Percentiles rank a stretch among this genome's conserved stretches.
These are phyloP conservation scores for Candida parachauliodes DNA, from an alignment of 805 yeast species.

Conservation along the genomic window DNA sequence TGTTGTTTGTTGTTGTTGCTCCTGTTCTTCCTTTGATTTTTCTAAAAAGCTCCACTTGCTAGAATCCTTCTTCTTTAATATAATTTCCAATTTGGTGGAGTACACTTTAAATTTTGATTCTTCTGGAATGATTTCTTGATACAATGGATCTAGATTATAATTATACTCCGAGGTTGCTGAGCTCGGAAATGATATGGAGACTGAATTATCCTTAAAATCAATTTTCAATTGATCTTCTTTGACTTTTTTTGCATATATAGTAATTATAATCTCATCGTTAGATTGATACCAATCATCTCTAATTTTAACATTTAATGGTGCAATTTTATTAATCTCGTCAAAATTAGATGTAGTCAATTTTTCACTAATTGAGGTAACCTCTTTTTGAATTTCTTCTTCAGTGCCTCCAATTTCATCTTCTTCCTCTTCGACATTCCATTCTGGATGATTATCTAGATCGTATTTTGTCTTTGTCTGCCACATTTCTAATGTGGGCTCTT, in stretches of 20 bases:
- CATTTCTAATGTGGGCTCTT: slow-evolving; percentile 45
- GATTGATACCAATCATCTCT: slow-evolving; percentile 62
- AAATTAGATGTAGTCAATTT: slow-evolving; percentile 17
- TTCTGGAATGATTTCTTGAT: slow-evolving; percentile 45
- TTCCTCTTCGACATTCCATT: slow-evolving; percentile 11
- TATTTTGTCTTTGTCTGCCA: slow-evolving; percentile 42
- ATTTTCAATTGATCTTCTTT: slow-evolving; percentile 47
- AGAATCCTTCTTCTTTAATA: slow-evolving; percentile 44
- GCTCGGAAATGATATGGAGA: slow-evolving; percentile 46
- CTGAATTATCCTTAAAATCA: slow-evolving; percentile 30
- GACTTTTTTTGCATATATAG: slow-evolving; percentile 68
- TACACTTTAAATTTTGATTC: slow-evolving; percentile 49
- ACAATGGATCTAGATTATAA: slow-evolving; percentile 54
- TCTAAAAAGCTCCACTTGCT: slow-evolving; percentile 57
- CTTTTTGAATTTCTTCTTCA: not conserved
- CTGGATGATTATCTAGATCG: slow-evolving; percentile 26
- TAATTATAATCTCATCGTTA: slow-evolving; percentile 50
- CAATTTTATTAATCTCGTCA: slow-evolving; percentile 34
- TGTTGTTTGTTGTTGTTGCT: not conserved
- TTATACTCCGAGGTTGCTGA: slow-evolving; percentile 52
- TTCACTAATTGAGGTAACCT: not conserved
- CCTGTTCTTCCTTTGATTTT: slow-evolving; percentile 14
- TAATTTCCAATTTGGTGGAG: slow-evolving; percentile 72
- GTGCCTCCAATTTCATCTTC: slow-evolving; percentile 10
- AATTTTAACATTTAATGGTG: slow-evolving; percentile 35